phyloP scores from a whole-genome alignment of 306 rosid genomes.

The Vigna trinervia region DNA sequence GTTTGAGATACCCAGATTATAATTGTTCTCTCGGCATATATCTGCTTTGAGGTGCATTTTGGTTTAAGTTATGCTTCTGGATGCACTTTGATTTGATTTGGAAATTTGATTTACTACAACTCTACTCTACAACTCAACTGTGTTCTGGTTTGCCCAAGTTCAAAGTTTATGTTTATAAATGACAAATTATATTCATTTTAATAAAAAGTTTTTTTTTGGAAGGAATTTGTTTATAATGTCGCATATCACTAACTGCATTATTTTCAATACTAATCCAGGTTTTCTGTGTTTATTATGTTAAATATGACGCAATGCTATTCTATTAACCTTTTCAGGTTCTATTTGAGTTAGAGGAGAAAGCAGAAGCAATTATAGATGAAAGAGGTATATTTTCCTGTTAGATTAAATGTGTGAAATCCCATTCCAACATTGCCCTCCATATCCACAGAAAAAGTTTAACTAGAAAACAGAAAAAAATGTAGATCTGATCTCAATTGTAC shows the following conservation, averaged over 20 bases:
- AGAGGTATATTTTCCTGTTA: conserved; percentile 64
- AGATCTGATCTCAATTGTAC: conserved; percentile 6
- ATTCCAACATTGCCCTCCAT: background rate
- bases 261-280: background rate
- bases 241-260: background rate
- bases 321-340: conserved; percentile 65
- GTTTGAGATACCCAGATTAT: background rate
- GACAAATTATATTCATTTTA: background rate
- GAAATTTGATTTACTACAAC: background rate
- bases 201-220: background rate
- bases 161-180: conserved; percentile 1
- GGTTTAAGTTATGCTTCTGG: background rate
- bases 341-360: conserved; percentile 89
- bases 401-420: conserved; percentile 32
- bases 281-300: background rate
- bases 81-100: background rate
- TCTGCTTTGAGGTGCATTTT: background rate
- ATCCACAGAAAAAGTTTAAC: background rate
- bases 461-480: background rate
- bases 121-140: background rate
- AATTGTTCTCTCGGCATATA: background rate
- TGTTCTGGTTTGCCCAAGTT: background rate
- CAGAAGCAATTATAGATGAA: conserved; percentile 85
- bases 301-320: conserved; percentile 8
- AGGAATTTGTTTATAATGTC: conserved; percentile 17